Conservation (phyloP, 176 grass and related monocot species). For the Musa troglodytarum region DNA sequence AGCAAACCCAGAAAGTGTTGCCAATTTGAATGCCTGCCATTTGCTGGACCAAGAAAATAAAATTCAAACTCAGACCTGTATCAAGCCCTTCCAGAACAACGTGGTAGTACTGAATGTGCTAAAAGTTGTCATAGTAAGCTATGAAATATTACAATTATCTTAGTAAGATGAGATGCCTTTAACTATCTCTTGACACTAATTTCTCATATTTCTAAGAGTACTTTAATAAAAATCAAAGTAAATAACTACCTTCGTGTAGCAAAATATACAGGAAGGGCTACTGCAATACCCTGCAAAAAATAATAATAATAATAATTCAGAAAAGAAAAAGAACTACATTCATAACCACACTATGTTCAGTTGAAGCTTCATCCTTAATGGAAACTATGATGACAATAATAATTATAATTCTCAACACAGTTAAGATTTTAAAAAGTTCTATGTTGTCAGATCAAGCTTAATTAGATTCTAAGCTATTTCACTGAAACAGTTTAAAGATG, state of each 20-base stretch:
- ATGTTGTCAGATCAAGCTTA: neutral
- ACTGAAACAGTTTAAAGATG: neutral
- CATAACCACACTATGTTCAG: neutral
- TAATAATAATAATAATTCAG: neutral
- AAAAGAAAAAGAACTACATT: neutral
- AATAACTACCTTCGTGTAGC: neutral
- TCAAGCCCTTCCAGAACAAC: neutral
- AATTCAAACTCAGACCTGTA: conserved; percentile 6
- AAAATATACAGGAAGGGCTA: conserved; percentile 13
- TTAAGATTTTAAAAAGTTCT: too few relatives aligned
- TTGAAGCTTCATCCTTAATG: neutral
- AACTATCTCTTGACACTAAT: neutral
- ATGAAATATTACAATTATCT: neutral
- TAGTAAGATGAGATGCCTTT: neutral
- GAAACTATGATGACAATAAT: neutral
- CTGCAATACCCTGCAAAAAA: neutral
- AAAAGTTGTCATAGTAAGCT: neutral
- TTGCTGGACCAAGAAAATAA: conserved; percentile 56
- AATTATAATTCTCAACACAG: neutral
- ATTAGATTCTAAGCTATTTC: neutral
- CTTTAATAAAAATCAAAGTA: neutral
- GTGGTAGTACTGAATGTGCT: neutral
- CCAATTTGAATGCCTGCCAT: conserved; percentile 66
- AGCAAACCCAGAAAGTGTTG: conserved; percentile 68
- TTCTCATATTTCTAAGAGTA: neutral